Evolutionary conservation across 2,329 filamentous ascomycete species (phyloP), one percentile per base, ranked within the genome.

Genomic region (Metarhizium guizhouense): DNA sequence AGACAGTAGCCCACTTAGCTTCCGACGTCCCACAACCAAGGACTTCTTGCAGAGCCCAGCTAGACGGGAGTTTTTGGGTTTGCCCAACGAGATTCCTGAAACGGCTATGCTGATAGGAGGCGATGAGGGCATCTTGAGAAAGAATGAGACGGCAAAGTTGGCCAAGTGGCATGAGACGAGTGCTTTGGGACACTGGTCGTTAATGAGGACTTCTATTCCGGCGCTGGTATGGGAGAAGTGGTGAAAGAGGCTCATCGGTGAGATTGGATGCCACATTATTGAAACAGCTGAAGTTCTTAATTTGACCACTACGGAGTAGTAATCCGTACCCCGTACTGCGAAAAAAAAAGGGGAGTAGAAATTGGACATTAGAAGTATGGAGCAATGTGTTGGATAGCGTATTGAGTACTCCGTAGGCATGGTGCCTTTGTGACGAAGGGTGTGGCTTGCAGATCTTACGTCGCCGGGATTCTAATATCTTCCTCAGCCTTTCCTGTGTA

Each of bases 151-250:
- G 29, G 76, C 76, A 6, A 78, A 83, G 63, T 75, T 96, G 64
- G 79, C 80, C 55, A 78, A 80, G 67, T 90, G 83, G 76, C 91
- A 96, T 67, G 78, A 84, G 64, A 76, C 82, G 65, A 90, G 88
- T 64, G 92, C 92, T 0, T 67, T 88, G 53, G 88, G 88, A 10
- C 94, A 99, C 73, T 99, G 94, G 94, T 76, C 74, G 47, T 86
- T 99, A 50, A 99, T 99, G 91, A 83, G 94, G 65, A 82, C 75
- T 1, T 91, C 96, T 3, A 62, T 97, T 59, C 91, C 92, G 1
- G 76, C 76, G 56, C 74, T 74, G 13, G 82, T 97, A 30, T 99
- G 94, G 94, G 87, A 95, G 74, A 81, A 83, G 64, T 97, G 90
- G 90, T 96, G 38, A 54, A 13, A 6, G 20, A 10, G 45, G 18